Evolutionary conservation across 2,329 filamentous ascomycete species (phyloP).

Genomic region (Phialemonium atrogriseum): DNA sequence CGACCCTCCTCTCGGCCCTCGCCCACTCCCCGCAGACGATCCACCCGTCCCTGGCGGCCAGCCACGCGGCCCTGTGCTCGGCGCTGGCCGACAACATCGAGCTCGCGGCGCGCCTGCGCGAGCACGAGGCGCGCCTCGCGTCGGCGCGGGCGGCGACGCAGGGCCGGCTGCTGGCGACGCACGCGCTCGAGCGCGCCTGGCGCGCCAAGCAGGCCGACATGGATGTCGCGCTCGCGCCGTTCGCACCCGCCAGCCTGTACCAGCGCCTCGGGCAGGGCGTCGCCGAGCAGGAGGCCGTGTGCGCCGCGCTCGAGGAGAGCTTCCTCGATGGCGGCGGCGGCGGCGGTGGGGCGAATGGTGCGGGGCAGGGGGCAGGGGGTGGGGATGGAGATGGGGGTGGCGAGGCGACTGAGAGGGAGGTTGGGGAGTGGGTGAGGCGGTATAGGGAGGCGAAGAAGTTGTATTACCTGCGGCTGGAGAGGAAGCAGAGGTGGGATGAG

Average conservation of each 20-base stretch:
- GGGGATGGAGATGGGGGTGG: constrained; percentile 46
- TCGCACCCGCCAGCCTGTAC: constrained; percentile 80
- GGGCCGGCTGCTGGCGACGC: constrained; percentile 71
- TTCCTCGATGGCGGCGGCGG: constrained; percentile 60
- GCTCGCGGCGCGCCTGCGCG: constrained; percentile 54
- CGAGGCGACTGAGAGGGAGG: constrained; percentile 72
- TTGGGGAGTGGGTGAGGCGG: constrained; percentile 72
- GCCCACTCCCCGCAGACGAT: constrained; percentile 56
- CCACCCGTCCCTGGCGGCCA: constrained; percentile 63
- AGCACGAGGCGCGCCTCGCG: constrained; percentile 13
- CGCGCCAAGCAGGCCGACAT: constrained; percentile 80
- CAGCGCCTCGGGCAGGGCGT: constrained; percentile 69
- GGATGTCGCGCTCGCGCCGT: constrained; percentile 75
- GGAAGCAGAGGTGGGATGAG: constrained; percentile 92
- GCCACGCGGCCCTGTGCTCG: constrained; percentile 54
- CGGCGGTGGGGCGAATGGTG: constrained; percentile 49
- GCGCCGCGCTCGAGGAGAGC: constrained; percentile 81
- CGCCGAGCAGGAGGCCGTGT: constrained; percentile 74
- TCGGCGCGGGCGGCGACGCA: constrained; percentile 58
- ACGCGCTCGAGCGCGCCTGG: constrained; percentile 89
- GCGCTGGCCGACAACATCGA: constrained; percentile 65
- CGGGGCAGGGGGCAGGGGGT: constrained; percentile 70
- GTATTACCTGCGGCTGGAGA: constrained; percentile 73
- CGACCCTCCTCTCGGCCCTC: constrained; percentile 64
- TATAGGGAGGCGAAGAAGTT: constrained; percentile 74